Evolutionary conservation across 495 filamentous ascomycete species (phyloP), one percentile per base, ranked within the genome.

Genomic region (Tuber microsphaerosporum): DNA sequence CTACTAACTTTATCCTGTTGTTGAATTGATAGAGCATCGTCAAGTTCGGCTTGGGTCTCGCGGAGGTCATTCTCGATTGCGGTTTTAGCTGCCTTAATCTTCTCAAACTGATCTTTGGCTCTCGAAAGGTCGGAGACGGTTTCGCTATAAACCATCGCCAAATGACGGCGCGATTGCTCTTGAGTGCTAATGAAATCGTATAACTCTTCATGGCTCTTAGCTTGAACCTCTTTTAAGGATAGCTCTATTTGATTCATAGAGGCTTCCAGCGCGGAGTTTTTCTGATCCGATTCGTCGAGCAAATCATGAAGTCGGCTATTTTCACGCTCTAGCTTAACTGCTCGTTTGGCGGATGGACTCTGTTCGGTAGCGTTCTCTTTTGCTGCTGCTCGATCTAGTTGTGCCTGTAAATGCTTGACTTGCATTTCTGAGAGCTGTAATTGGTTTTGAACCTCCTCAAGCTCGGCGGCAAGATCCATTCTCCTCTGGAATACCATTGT

Each of bases 381-480:
- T 3, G 84, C 81, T 2, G 85, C 84, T 1, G 81, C 85, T 41
- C 91, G 89, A 69, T 92, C 91, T 74, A 97, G 85, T 81, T 97
- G 94, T 82, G 89, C 94, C 81, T 97, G 92, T 22, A 99, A 89
- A 82, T 99, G 94, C 48, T 92, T 90, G 84, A 97, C 97, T 79
- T 94, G 92, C 93, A 99, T 97, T 84, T 98, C 91, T 12, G 92
- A 91, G 85, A 98, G 89, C 80, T 99, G 94, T 69, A 99, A 88
- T 83, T 97, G 93, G 83, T 96, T 98, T 81, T 97, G 95, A 69
- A 97, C 86, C 84, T 96, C 89, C 81, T 99, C 95, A 14, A 97
- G 85, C 81, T 99, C 94, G 17, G 92, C 89, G 48, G 93, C 94
- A 74, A 97, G 85, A 81, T 99, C 95, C 91, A 97, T 93, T 22